Percentiles rank a stretch among this genome's conserved stretches.
These are phyloP conservation scores for Grigorovia humatica DNA, from an alignment of 805 yeast genomes.

Conservation along the genomic window DNA sequence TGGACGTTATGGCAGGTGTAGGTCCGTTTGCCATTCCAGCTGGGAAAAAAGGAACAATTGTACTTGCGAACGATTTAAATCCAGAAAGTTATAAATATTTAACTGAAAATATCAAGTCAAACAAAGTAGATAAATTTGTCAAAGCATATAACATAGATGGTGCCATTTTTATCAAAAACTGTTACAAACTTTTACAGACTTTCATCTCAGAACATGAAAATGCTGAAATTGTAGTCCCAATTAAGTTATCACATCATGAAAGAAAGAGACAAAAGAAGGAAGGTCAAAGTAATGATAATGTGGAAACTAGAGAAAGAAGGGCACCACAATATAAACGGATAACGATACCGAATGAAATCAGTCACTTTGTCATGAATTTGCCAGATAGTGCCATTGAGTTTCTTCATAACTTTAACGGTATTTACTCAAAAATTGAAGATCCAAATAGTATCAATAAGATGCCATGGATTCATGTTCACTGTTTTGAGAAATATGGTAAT, in stretches of 20 bases:
- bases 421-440: constrained; percentile 38
- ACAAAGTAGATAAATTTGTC: constrained; percentile 54
- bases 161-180: constrained; percentile 57
- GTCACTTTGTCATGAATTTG: constrained; percentile 86
- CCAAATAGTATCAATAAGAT: constrained; percentile 32
- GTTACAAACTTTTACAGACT: constrained; percentile 42
- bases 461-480: constrained; percentile 79
- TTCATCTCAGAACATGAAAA: constrained; percentile 32
- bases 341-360: constrained; percentile 20
- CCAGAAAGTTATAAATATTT: constrained; percentile 75
- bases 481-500: constrained; percentile 82
- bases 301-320: constrained; percentile 12
- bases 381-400: constrained; percentile 90
- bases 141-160: constrained; percentile 70
- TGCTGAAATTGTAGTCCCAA: constrained; percentile 30
- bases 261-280: constrained; percentile 30
- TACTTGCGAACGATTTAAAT: constrained; percentile 86
- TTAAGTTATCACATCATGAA: constrained; percentile 14
- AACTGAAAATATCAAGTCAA: constrained; percentile 48
- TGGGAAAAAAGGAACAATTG: constrained; percentile 69
- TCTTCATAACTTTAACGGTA: constrained; percentile 64
- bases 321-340: constrained; percentile 38
- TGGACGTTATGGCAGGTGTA: constrained; percentile 97
- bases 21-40: constrained; percentile 98
- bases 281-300: constrained; percentile 7